phyloP scores from a whole-genome alignment of 257 asterid genomes.

The Solanum chaucha region DNA sequence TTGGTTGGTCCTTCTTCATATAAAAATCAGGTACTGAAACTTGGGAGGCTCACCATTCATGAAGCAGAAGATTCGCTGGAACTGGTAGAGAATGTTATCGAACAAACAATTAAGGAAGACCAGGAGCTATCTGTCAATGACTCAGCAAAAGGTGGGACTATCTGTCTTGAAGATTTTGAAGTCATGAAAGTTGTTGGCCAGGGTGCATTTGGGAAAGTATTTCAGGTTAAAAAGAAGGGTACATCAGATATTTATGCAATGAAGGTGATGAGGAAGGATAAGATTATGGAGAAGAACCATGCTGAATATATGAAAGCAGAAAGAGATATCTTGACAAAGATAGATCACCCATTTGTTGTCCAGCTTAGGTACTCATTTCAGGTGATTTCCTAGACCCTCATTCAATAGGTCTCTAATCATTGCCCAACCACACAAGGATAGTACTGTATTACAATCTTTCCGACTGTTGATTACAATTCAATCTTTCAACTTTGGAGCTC shows the following conservation, averaged over 20 bases:
- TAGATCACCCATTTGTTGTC: conserved; percentile 55
- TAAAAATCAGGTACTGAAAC: conserved; percentile 37
- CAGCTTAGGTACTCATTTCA: conserved; percentile 66
- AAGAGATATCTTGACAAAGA: conserved; percentile 56
- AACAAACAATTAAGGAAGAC: conserved; percentile 21
- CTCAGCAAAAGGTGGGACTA: conserved; percentile 11
- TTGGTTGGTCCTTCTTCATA: conserved; percentile 55
- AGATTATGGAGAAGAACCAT: conserved; percentile 62
- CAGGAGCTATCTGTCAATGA: conserved; percentile 13
- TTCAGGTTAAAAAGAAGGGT: conserved; percentile 47
- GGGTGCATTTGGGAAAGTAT: conserved; percentile 67
- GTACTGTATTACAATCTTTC: background rate
- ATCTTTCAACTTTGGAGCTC: background rate
- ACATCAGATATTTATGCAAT: conserved; percentile 51
- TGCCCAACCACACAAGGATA: background rate
- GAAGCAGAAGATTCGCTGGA: conserved; percentile 40
- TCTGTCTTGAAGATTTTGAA: conserved; percentile 51
- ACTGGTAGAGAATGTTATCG: conserved; percentile 17
- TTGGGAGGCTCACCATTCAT: conserved; percentile 42
- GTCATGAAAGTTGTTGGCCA: conserved; percentile 53
- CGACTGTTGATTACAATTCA: background rate
- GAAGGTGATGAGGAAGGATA: conserved; percentile 77
- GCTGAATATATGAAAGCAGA: conserved; percentile 52
- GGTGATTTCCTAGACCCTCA: conserved; percentile 15
- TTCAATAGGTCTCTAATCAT: background rate